A percentile compares a stretch with the other conserved stretches of the same genome.
phyloP scores from a whole-genome alignment of 2,329 filamentous ascomycete genomes.

The Fusarium secorum region DNA sequence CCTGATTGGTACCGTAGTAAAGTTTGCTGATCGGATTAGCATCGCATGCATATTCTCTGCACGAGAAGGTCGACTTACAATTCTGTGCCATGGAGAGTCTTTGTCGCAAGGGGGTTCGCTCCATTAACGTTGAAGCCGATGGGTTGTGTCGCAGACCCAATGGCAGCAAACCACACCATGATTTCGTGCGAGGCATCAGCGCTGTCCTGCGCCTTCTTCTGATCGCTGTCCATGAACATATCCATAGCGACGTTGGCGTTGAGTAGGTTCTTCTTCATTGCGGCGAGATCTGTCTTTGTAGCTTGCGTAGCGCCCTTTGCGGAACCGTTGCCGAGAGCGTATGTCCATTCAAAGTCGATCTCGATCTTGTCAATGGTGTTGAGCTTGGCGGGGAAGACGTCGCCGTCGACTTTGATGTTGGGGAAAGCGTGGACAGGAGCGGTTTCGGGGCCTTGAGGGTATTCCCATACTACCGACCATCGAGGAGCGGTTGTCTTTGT shows the following conservation, averaged over 20 bases:
- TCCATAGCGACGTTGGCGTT: conserved; percentile 66
- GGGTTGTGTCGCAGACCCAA: conserved; percentile 56
- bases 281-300: conserved; percentile 45
- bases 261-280: conserved; percentile 48
- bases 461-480: conserved; percentile 64
- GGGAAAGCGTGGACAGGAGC: conserved; percentile 63
- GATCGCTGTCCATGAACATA: conserved; percentile 63
- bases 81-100: conserved; percentile 50
- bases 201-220: conserved; percentile 50
- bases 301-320: conserved; percentile 51
- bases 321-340: conserved; percentile 54
- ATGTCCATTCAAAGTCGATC: conserved; percentile 59
- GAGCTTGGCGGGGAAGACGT: conserved; percentile 54
- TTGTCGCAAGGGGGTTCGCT: conserved; percentile 44
- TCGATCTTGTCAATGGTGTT: conserved; percentile 50
- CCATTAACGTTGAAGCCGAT: conserved; percentile 50
- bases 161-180: conserved; percentile 64
- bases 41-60: background rate
- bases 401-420: conserved; percentile 58
- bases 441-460: conserved; percentile 49
- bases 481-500: conserved; percentile 55
- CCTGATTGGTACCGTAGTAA: conserved; percentile 52
- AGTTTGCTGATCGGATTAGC: conserved; percentile 44
- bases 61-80: conserved; percentile 49
- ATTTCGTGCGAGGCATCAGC: conserved; percentile 58